Percentiles rank a stretch among this genome's conserved stretches.
phyloP scores from a whole-genome alignment of 768 basidiomycete genomes.

The Phaeotremella fagi region DNA sequence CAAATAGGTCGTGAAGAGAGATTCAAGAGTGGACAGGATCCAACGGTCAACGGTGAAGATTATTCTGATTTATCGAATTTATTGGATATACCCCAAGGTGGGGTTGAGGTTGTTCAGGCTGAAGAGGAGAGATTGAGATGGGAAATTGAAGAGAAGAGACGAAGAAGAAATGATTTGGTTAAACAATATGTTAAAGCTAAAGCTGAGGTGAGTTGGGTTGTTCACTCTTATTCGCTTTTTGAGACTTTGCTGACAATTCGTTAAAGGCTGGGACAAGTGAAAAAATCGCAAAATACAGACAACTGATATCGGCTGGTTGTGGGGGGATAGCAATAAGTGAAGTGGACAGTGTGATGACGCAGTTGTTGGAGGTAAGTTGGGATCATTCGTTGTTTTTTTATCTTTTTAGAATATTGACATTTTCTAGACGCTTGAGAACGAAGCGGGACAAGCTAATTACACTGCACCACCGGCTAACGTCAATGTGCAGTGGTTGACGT shows the following conservation, averaged over 20 bases:
- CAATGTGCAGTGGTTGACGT: neutral
- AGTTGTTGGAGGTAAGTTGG: slow-evolving; percentile 64
- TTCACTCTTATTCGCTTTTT: neutral
- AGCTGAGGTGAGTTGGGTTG: slow-evolving; percentile 56
- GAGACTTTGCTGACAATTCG: neutral
- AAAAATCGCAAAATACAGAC: slow-evolving; percentile 80
- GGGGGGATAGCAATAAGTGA: slow-evolving; percentile 80
- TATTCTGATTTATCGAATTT: slow-evolving; percentile 18
- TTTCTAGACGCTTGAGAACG: slow-evolving; percentile 18
- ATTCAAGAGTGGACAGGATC: slow-evolving; percentile 62
- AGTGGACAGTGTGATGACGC: slow-evolving; percentile 77
- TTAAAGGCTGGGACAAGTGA: slow-evolving; percentile 71
- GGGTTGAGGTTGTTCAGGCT: slow-evolving; percentile 34
- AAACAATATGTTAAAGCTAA: slow-evolving; percentile 73
- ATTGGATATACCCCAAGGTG: slow-evolving; percentile 52
- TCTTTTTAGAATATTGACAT: neutral
- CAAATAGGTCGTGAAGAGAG: slow-evolving; percentile 72
- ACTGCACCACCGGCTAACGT: neutral
- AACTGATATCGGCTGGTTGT: slow-evolving; percentile 83
- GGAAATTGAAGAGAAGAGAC: slow-evolving; percentile 63
- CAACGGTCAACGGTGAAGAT: slow-evolving; percentile 49
- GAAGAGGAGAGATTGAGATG: slow-evolving; percentile 56
- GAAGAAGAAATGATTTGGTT: slow-evolving; percentile 67
- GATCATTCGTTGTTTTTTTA: neutral
- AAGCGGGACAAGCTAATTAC: neutral